Base-by-base conservation (phyloP, 1,284 basidiomycete species). In the Termitomyces sp. region DNA sequence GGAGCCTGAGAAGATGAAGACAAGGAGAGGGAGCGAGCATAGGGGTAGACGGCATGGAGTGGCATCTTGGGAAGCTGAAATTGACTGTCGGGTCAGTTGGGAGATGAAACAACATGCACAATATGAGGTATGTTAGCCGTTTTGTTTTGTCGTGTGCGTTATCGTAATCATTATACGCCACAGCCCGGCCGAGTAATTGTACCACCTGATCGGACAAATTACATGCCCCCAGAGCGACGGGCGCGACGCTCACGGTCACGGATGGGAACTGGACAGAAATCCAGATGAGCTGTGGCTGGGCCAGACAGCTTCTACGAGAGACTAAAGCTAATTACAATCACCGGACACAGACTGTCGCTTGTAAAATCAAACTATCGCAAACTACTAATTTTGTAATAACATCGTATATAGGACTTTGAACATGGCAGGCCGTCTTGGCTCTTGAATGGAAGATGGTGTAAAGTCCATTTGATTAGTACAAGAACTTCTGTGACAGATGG, bases 41-140 rank as follows among this genome's bases (percentile, higher is more conserved):
- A 54, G 50, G 46, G 50, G 50, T 12, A 46, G 45, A 26, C 47
- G 52, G 41, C 49, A 49, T n/a, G 28, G 52, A 31, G 41, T 58
- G 5, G 57, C 55, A 33, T 53, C 57, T 24, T 58, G 52, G 57
- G 59, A 58, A 41, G 45, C 54, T 7, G 59, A 54, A 12, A 36
- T 58, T 9, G 54, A 60, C 19, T 56, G 50, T n/a, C 43, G 39
- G 36, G 52, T 58, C 17, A 49, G 36, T 19, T 60, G 56, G 56
- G 52, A 60, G 54, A 54, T 56, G 54, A 53, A 56, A 40, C 51
- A 58, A 17, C 43, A 53, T 43, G 50, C 38, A 19, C 38, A 48
- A 17, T 53, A 33, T 21, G 53, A 60, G 56, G 53, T 58, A 21
- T 15, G 58, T 53, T 28, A 17, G 12, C 12, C 5, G 24, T 17